A percentile compares a stretch with the other conserved stretches of the same genome.
These are phyloP conservation scores for Zygosaccharomyces bailii DNA, from an alignment of 805 yeast genomes.

Conservation along the genomic window DNA sequence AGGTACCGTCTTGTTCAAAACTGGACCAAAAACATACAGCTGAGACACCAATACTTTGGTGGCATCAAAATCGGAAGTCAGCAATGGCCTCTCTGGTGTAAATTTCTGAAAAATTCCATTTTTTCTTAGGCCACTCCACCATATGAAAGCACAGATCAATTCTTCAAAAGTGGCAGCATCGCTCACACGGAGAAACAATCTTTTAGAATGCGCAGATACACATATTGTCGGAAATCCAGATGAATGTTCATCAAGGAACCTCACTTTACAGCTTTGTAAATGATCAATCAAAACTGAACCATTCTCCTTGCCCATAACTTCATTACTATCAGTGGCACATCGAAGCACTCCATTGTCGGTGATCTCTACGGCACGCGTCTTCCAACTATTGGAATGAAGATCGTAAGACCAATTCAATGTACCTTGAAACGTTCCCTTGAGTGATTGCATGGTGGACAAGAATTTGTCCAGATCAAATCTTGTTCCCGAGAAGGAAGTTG, in stretches of 20 bases:
- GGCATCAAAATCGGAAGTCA: conserved; percentile 32
- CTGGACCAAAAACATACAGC: conserved; percentile 63
- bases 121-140: conserved; percentile 56
- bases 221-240: conserved; percentile 17
- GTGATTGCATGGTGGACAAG: conserved; percentile 8
- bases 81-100: conserved; percentile 35
- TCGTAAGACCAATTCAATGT: conserved; percentile 26
- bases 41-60: conserved; percentile 53
- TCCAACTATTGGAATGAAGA: conserved; percentile 23
- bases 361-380: conserved; percentile 20
- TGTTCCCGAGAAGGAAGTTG: conserved; percentile 2
- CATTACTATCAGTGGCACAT: not conserved
- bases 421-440: conserved; percentile 26
- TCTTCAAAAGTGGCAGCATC: conserved; percentile 37
- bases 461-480: conserved; percentile 11
- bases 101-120: conserved; percentile 53
- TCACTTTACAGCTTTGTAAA: conserved; percentile 26
- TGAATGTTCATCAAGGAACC: conserved; percentile 16
- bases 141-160: conserved; percentile 44
- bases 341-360: conserved; percentile 12
- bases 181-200: conserved; percentile 19
- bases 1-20: conserved; percentile 37
- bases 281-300: conserved; percentile 18
- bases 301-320: not conserved
- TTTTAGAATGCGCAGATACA: conserved; percentile 14